phyloP scores from a whole-genome alignment of 306 rosid genomes.

The Mimosa bimucronata region DNA sequence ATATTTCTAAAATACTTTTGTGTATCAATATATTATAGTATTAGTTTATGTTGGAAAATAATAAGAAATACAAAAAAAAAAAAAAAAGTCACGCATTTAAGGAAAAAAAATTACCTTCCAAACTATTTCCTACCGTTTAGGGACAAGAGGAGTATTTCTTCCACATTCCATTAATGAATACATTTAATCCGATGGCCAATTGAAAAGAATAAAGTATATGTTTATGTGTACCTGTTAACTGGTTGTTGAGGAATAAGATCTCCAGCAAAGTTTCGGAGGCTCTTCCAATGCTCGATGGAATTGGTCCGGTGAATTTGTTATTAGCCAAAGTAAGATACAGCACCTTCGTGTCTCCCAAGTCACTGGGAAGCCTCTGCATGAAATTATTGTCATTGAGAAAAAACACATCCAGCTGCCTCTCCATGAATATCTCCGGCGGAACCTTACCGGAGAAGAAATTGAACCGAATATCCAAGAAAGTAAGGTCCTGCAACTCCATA shows the following conservation, averaged over 20 bases:
- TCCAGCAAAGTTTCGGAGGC: slow-evolving; percentile 57
- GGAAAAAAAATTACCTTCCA: too few species aligned
- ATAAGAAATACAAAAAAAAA: too few species aligned
- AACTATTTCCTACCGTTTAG: too few species aligned
- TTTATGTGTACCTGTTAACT: slow-evolving; percentile 37
- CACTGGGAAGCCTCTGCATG: slow-evolving; percentile 54
- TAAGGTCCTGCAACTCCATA: slow-evolving; percentile 47
- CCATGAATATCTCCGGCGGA: slow-evolving; percentile 66
- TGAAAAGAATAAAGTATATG: too few species aligned
- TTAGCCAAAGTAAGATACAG: slow-evolving; percentile 75
- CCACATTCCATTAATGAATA: too few species aligned
- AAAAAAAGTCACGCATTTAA: too few species aligned
- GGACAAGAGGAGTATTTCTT: too few species aligned
- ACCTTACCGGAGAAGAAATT: slow-evolving; percentile 67
- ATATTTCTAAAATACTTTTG: too few species aligned
- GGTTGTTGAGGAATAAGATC: slow-evolving; percentile 63
- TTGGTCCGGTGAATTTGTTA: slow-evolving; percentile 73
- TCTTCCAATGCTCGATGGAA: slow-evolving; percentile 59
- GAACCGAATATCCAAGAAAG: slow-evolving; percentile 73
- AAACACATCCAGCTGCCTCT: slow-evolving; percentile 51
- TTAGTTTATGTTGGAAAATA: too few species aligned
- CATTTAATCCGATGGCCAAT: too few species aligned
- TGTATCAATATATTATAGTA: too few species aligned
- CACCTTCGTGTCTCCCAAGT: slow-evolving; percentile 54
- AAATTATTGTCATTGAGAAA: slow-evolving; percentile 82